These are phyloP conservation scores for Fraxinus albicans DNA, from an alignment of 305 asterid species.

Conservation along the genomic window DNA sequence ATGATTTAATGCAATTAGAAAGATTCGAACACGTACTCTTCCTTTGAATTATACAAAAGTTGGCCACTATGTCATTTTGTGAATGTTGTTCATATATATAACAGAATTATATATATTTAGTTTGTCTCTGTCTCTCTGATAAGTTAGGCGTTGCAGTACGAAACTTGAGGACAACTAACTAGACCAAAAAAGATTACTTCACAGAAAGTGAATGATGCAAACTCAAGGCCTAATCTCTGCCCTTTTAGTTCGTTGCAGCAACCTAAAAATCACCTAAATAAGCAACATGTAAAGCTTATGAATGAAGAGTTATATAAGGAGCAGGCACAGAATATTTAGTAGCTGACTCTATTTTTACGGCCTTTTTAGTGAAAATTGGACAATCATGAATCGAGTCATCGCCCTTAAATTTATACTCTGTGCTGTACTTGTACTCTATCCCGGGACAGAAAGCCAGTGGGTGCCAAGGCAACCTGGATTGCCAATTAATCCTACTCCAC, in stretches of 20 bases:
- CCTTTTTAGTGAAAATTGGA: background rate
- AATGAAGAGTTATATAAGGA: slow-evolving; percentile 39
- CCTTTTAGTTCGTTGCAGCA: slow-evolving; percentile 25
- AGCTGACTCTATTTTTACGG: slow-evolving; percentile 8
- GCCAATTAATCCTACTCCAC: slow-evolving; percentile 24
- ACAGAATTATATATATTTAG: no score
- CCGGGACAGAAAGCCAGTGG: slow-evolving; percentile 30
- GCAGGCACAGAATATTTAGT: background rate
- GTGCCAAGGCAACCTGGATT: slow-evolving; percentile 9
- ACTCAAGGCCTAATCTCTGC: slow-evolving; percentile 24
- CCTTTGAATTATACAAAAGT: no score
- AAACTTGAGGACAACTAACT: slow-evolving; percentile 5
- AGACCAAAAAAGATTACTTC: slow-evolving; percentile 19
- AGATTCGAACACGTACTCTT: no score
- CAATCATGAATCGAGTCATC: slow-evolving; percentile 28
- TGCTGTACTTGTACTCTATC: slow-evolving; percentile 20
- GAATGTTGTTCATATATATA: no score
- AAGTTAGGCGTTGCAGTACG: slow-evolving; percentile 1
- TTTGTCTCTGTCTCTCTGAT: slow-evolving; percentile 12
- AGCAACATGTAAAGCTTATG: slow-evolving; percentile 60
- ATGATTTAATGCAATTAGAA: no score
- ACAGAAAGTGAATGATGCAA: slow-evolving; percentile 47
- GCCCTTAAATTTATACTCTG: slow-evolving; percentile 24
- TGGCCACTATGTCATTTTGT: no score
- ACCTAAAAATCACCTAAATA: slow-evolving; percentile 41